Conservation (phyloP, 371 early-diverging fungal species). For the Apophysomyces variabilis region DNA sequence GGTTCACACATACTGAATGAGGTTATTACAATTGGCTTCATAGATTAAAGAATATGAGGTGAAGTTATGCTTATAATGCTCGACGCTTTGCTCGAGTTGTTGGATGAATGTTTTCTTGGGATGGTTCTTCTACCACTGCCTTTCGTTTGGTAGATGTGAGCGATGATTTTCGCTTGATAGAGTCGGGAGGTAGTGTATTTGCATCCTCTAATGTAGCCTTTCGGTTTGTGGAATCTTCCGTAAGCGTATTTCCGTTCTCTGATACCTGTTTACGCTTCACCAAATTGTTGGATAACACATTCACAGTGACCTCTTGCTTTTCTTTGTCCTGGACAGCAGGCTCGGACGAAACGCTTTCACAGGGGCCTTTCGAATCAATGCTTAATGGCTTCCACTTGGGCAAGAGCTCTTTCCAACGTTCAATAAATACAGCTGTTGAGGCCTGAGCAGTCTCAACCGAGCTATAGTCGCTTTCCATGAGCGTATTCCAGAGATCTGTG, state of each 20-base stretch:
- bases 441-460: neutral
- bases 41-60: neutral
- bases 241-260: neutral
- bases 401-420: neutral
- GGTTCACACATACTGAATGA: no score
- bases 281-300: neutral
- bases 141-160: neutral
- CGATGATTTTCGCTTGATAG: neutral
- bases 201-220: neutral
- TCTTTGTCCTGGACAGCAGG: neutral
- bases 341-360: neutral
- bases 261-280: neutral
- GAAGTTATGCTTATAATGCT: neutral
- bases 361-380: neutral
- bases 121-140: neutral
- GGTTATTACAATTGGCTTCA: neutral
- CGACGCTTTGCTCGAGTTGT: neutral
- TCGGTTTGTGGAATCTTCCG: neutral
- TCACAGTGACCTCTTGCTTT: neutral
- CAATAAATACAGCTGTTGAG: neutral
- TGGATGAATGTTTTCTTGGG: neutral
- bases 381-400: neutral
- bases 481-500: neutral
- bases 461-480: slow-evolving; percentile 5
- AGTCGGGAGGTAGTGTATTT: neutral